These are phyloP conservation scores for Leptodermis oblonga DNA, from an alignment of 257 asterid genomes.

Conservation along the genomic window DNA sequence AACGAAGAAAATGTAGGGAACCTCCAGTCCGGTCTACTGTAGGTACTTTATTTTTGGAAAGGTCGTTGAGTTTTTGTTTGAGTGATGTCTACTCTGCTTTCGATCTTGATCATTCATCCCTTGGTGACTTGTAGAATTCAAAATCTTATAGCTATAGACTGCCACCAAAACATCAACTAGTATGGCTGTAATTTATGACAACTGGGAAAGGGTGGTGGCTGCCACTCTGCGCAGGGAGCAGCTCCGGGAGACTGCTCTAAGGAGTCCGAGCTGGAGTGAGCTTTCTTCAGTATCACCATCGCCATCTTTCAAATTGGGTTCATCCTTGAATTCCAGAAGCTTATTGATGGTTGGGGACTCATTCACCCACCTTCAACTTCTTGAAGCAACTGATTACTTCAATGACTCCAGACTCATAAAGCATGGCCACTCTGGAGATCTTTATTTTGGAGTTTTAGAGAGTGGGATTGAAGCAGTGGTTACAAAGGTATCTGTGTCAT, in stretches of 20 bases:
- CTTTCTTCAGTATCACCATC: slow-evolving; percentile 8
- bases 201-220: slow-evolving; percentile 11
- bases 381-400: not conserved
- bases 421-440: not conserved
- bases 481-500: not conserved
- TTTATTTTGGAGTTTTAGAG: not conserved
- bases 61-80: no score
- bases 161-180: no score
- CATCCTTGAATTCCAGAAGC: not conserved
- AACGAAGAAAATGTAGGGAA: no score
- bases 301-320: not conserved
- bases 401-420: not conserved
- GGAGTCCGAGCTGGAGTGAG: slow-evolving; percentile 9
- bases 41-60: no score
- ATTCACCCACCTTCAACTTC: not conserved
- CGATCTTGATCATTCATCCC: no score
- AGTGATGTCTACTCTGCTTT: no score
- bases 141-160: no score
- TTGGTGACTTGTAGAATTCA: no score
- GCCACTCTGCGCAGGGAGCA: slow-evolving; percentile 11
- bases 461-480: not conserved
- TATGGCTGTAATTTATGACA: slow-evolving; percentile 12
- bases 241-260: not conserved
- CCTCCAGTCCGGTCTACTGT: no score
- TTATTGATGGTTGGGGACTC: not conserved